Base-by-base conservation (phyloP, 441 rosid species). In the Eutrema salsugineum region DNA sequence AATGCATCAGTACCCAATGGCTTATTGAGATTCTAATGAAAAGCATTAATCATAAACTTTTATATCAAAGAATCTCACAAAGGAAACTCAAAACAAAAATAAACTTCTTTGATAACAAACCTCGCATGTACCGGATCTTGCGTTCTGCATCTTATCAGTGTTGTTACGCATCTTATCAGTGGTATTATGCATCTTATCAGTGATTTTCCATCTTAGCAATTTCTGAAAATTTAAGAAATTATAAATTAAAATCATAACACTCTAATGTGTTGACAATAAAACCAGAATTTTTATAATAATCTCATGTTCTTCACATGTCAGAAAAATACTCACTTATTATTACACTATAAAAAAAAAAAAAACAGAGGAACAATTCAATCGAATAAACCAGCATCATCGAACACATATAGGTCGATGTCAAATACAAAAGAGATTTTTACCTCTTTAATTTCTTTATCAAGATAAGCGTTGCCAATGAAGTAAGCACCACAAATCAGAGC, bases 401-500 rank as follows among this genome's bases (percentile, higher is more conserved):
- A 16, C 11, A 20, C 5, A 48, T 48, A 9, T 19, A 48, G 48
- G 16, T 8, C 3, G 12, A 43, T 4, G 33, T 39, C 14, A 49
- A 16, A 55, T 44, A 32, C 14, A 81, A 68, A 69, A 75, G 46
- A 65, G 1, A 42, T 87, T 53, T 75, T 53, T 75, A 91, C 98
- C 68, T 84, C 84, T 77, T 78, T 86, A 63, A 88, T 78, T 50
- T 87, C 80, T 76, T 81, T 64, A 38, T 71, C 77, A 36, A 83
- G 58, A 36, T 81, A 79, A 46, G 88, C 82, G 58, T 78, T 61
- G 51, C 86, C 75, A 53, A 87, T 68, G 79, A 90, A 85, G 85
- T 85, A 93, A 68, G 83, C 89, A 56, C 85, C 83, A 51, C 79
- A 85, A 16, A 89, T 65, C 59, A 91, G 73, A 55, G 88, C 66